These are phyloP conservation scores for Lentinula sp. DNA, from an alignment of 768 basidiomycete species.

Conservation along the genomic window DNA sequence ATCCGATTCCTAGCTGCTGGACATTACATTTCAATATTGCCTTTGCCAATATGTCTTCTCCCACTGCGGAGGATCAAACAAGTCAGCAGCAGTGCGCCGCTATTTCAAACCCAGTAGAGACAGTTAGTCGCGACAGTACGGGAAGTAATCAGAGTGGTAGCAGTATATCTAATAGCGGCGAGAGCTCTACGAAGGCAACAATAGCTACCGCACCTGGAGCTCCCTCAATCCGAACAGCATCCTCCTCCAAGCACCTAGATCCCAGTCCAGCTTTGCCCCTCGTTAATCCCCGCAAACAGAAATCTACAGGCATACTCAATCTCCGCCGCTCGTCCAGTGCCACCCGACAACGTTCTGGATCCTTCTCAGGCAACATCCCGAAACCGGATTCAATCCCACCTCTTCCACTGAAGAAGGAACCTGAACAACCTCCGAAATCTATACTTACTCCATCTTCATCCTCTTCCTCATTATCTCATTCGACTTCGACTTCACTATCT, in stretches of 20 bases:
- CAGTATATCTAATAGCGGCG: background rate
- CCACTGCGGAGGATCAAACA: background rate
- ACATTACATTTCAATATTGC: background rate
- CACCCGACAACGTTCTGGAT: background rate
- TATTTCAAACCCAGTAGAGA: background rate
- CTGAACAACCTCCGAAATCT: conserved; percentile 1
- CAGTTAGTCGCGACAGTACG: background rate
- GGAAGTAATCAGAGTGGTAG: background rate
- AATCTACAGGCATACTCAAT: background rate
- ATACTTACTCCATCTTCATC: background rate
- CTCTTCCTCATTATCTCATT: background rate
- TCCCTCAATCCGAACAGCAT: background rate
- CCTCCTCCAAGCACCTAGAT: background rate
- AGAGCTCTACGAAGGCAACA: background rate
- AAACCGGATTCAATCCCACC: background rate
- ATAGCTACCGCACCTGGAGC: background rate
- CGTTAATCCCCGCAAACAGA: background rate
- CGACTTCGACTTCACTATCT: background rate
- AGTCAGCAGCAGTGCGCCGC: background rate
- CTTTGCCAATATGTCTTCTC: background rate
- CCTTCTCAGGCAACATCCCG: background rate
- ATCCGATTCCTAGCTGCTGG: background rate
- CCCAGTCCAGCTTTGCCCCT: background rate
- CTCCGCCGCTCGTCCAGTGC: background rate
- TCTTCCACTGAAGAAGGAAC: background rate